phyloP scores from a whole-genome alignment of 2,329 filamentous ascomycete species.

The Graphilbum ipis-grandicollis region DNA sequence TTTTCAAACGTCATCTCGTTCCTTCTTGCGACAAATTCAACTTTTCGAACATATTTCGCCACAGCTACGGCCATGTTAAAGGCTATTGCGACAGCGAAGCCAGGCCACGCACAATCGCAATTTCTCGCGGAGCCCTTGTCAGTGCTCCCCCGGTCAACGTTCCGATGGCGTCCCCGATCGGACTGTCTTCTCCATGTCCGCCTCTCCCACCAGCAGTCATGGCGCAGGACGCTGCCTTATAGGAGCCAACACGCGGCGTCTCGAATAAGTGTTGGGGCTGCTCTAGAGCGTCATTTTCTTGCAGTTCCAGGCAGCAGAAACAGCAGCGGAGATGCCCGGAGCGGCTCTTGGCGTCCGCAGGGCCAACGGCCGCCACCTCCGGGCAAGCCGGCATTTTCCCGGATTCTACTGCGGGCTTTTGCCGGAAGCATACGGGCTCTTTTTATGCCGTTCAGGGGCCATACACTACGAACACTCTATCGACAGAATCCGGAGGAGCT shows the following conservation, averaged over 20 bases:
- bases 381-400: slow-evolving; percentile 8
- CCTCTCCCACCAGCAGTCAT: not conserved
- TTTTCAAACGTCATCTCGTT: no score
- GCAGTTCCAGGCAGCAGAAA: not conserved
- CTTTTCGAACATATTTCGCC: no score
- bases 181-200: not conserved
- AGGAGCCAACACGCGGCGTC: not conserved
- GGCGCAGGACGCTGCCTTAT: not conserved
- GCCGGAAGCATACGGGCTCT: slow-evolving; percentile 16
- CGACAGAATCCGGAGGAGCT: slow-evolving; percentile 26
- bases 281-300: not conserved
- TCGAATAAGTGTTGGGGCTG: no score
- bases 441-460: slow-evolving; percentile 19
- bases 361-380: not conserved
- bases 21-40: no score
- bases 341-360: not conserved
- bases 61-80: no score
- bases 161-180: not conserved
- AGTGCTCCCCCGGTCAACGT: not conserved
- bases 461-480: slow-evolving; percentile 20
- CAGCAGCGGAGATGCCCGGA: not conserved
- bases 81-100: no score
- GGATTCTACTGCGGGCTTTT: slow-evolving; percentile 16
- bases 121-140: no score
- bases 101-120: no score